Conservation (phyloP, 306 rosid species). For the Carpinus viminea region DNA sequence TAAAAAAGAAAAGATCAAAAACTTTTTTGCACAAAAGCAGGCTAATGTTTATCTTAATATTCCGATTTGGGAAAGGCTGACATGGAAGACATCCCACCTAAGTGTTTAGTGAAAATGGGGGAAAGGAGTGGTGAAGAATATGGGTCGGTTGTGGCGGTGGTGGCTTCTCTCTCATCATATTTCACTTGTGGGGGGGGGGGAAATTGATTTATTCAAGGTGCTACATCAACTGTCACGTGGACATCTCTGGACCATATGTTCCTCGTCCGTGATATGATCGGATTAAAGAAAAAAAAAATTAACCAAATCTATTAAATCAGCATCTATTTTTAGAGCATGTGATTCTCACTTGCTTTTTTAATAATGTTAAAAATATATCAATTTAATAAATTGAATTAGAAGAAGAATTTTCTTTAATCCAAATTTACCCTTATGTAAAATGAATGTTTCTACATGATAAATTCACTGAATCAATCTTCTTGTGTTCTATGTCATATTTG, state of each 20-base stretch:
- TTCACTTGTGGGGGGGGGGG: constrained; percentile 23
- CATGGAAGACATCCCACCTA: constrained; percentile 11
- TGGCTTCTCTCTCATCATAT: constrained; percentile 6
- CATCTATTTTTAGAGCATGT: too few relatives aligned
- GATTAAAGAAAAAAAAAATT: neutral
- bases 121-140: constrained; percentile 11
- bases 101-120: neutral
- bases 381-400: too few relatives aligned
- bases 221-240: constrained; percentile 27
- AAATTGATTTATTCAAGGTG: constrained; percentile 25
- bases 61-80: constrained; percentile 10
- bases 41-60: constrained; percentile 23
- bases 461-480: too few relatives aligned
- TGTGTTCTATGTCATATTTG: too few relatives aligned
- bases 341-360: too few relatives aligned
- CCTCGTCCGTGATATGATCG: constrained; percentile 17
- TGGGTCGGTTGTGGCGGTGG: constrained; percentile 1
- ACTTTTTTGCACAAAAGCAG: constrained; percentile 34
- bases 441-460: neutral
- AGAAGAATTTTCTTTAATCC: too few relatives aligned
- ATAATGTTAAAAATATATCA: too few relatives aligned
- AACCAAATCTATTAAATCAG: too few relatives aligned
- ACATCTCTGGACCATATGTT: constrained; percentile 29
- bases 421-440: neutral
- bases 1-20: constrained; percentile 31